Conservation (phyloP, 768 basidiomycete genomes). For the Fomitopsis serialis region DNA sequence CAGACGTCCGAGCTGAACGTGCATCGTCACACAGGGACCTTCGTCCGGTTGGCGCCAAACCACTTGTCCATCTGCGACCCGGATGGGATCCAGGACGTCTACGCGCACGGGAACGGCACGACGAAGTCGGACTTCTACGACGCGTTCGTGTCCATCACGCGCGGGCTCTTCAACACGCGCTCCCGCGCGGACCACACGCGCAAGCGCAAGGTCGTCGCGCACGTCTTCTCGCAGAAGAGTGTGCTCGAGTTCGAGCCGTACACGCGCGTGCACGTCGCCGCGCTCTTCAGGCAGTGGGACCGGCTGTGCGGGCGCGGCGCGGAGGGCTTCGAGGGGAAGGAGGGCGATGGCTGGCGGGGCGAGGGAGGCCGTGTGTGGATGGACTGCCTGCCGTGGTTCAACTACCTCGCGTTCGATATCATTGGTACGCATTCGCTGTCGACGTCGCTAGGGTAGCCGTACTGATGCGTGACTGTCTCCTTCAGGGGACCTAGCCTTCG, state of each 20-base stretch:
- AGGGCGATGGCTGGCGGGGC: conserved; percentile 58
- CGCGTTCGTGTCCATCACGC: conserved; percentile 29
- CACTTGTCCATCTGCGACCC: conserved; percentile 53
- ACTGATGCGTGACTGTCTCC: conserved; percentile 16
- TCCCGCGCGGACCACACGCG: conserved; percentile 74
- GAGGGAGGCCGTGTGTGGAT: conserved; percentile 61
- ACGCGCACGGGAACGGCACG: conserved; percentile 81
- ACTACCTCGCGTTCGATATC: conserved; percentile 68
- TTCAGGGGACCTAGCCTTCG: conserved; percentile 74
- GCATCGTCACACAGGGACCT: conserved; percentile 22
- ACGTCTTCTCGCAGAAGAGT: conserved; percentile 79
- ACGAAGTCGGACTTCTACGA: conserved; percentile 59
- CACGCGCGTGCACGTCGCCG: conserved; percentile 58
- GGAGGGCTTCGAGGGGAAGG: conserved; percentile 48
- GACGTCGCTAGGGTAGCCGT: too few species aligned
- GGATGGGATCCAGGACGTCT: conserved; percentile 66
- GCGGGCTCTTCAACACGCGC: conserved; percentile 76
- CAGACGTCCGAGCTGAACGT: too few species aligned
- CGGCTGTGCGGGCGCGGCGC: conserved; percentile 48
- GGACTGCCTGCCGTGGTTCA: conserved; percentile 68
- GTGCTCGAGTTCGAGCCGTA: conserved; percentile 85
- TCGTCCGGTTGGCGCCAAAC: conserved; percentile 39
- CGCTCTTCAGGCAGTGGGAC: conserved; percentile 73
- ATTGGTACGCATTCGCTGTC: conserved; percentile 41
- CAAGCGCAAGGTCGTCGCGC: conserved; percentile 86